Conservation (phyloP, 371 early-diverging fungal species). For the Quaeritorhiza haematococci region DNA sequence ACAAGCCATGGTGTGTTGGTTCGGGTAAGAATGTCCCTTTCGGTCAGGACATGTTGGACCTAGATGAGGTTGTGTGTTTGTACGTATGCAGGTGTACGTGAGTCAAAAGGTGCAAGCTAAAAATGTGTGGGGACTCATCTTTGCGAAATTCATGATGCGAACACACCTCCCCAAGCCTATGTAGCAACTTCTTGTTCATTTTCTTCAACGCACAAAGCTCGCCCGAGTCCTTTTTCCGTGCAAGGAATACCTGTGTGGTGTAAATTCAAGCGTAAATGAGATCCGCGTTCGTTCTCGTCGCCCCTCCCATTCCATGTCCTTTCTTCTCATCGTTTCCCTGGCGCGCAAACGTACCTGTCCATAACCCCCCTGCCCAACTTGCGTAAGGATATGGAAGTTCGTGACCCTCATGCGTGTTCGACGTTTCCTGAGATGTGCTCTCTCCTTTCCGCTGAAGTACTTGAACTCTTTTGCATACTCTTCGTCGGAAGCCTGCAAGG, state of each 20-base stretch:
- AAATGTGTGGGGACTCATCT: no score
- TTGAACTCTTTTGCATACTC: constrained; percentile 48
- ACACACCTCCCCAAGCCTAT: constrained; percentile 46
- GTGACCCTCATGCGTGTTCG: constrained; percentile 57
- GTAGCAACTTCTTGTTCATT: constrained; percentile 59
- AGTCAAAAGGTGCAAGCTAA: background rate
- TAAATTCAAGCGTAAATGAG: background rate
- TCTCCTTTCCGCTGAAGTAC: constrained; percentile 47
- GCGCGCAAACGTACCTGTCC: constrained; percentile 46
- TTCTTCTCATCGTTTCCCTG: background rate
- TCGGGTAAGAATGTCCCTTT: constrained; percentile 62
- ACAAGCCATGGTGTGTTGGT: constrained; percentile 69
- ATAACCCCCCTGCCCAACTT: constrained; percentile 84
- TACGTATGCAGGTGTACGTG: background rate
- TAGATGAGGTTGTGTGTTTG: constrained; percentile 14
- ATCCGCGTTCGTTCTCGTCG: background rate
- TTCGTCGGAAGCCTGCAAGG: constrained; percentile 31
- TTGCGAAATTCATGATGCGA: no score
- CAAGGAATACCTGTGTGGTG: constrained; percentile 47
- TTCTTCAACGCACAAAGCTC: constrained; percentile 65
- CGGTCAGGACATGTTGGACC: constrained; percentile 65
- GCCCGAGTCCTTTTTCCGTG: constrained; percentile 53
- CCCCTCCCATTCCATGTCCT: background rate
- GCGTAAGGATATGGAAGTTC: constrained; percentile 65
- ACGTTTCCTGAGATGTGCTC: constrained; percentile 52